Evolutionary conservation across 805 yeast genomes (phyloP).

Genomic region (Dipodascopsis uninucleata): DNA sequence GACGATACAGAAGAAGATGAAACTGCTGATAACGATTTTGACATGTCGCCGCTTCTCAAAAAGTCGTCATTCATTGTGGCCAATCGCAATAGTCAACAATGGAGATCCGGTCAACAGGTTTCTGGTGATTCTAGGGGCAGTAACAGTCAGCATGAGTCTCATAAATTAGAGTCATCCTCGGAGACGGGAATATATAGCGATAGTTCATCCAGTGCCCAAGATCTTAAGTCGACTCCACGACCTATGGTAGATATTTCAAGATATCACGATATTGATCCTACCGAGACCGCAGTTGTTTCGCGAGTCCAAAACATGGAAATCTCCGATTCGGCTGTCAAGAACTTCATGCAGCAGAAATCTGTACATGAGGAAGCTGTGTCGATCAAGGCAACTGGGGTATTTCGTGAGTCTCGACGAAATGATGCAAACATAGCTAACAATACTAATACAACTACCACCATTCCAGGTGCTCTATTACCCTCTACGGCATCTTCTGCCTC

Average conservation of each 20-base stretch:
- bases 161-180: too few relatives aligned
- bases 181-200: too few relatives aligned
- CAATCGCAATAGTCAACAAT: too few relatives aligned
- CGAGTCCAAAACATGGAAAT: slow-evolving; percentile 21
- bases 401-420: neutral
- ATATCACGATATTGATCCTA: too few relatives aligned
- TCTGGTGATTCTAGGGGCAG: too few relatives aligned
- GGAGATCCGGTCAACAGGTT: too few relatives aligned
- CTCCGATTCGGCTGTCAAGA: slow-evolving; percentile 23
- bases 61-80: too few relatives aligned
- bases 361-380: neutral
- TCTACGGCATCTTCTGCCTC: too few relatives aligned
- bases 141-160: too few relatives aligned
- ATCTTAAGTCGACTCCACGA: too few relatives aligned
- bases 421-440: neutral
- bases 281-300: slow-evolving; percentile 20
- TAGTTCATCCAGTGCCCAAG: too few relatives aligned
- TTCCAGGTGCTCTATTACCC: slow-evolving; percentile 1
- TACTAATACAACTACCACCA: neutral
- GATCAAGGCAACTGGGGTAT: neutral
- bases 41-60: slow-evolving; percentile 14
- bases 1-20: slow-evolving; percentile 11
- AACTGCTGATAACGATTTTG: slow-evolving; percentile 9
- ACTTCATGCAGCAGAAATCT: slow-evolving; percentile 4
- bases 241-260: too few relatives aligned